Evolutionary conservation across 2,329 filamentous ascomycete species (phyloP), one percentile per base, ranked within the genome.

Genomic region (Aspergillus sp.): DNA sequence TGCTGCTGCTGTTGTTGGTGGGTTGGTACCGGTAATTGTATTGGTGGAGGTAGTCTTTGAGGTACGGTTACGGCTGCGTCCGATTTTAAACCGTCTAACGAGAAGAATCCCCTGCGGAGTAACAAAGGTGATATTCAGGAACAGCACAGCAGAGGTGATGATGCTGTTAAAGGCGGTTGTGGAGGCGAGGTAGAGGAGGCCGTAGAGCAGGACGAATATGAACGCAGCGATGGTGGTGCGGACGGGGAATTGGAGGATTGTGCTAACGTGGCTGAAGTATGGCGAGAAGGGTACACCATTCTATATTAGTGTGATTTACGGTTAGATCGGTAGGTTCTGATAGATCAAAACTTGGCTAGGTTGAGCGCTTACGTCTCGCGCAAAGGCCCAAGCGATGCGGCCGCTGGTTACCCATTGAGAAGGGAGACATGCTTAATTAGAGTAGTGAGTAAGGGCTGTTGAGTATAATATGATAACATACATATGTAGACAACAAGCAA

Each of bases 91-190:
- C 4, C 37, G 21, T 11, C 21, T 24, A 1, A 74, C 55, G 9
- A 78, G 56, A 66, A 81, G 51, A 2, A 79, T 69, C 52, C 77
- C 80, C 4, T 79, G 80, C 0, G 74, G 75, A 1, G 78, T 57
- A 8, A 74, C 70, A 58, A 77, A 79, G 0, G 75, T 75, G 19
- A 69, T 64, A n/a, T 78, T 65, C 8, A 78, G 64, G 2, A 71
- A 66, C 5, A 71, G 66, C 9, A 74, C 64, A 3, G 66, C 68
- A 6, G 78, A 68, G 7, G 73, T 71, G 21, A 73, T 66, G 53
- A 80, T 74, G 46, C 70, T 70, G 65, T 76, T 78, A 53, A 78
- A 72, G 9, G 77, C 77, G 2, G 73, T 70, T 1, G 67, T 68
- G 6, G 76, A 79, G 8, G 49, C 66, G 33, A 68, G 61, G 41